These are phyloP conservation scores for Hemisphaericaspora xylofermentans DNA, from an alignment of 1,139 yeast genomes.

Conservation along the genomic window DNA sequence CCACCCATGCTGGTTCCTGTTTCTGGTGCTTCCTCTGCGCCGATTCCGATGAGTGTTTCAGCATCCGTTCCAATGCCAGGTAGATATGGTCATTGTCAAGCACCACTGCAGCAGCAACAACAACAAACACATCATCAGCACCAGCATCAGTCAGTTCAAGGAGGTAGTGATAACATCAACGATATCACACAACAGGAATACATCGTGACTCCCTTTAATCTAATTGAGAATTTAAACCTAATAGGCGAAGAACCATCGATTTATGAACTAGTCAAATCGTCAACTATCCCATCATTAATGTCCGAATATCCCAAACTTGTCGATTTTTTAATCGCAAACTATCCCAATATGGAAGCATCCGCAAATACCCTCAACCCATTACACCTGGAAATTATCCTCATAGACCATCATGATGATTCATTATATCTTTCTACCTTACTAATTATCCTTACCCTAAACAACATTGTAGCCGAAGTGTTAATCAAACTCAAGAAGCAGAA, in stretches of 20 bases:
- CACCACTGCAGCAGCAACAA: not conserved
- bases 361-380: slow-evolving; percentile 6
- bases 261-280: slow-evolving; percentile 23
- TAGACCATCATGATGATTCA: slow-evolving; percentile 32
- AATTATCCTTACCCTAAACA: slow-evolving; percentile 28
- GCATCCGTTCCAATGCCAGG: not conserved
- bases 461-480: slow-evolving; percentile 33
- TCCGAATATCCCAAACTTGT: slow-evolving; percentile 24
- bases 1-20: not conserved
- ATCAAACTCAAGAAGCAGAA: slow-evolving; percentile 30
- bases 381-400: slow-evolving; percentile 21
- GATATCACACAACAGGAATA: slow-evolving; percentile 9
- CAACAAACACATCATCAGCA: not conserved
- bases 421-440: slow-evolving; percentile 30
- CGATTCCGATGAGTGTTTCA: not conserved
- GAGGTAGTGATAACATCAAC: slow-evolving; percentile 6
- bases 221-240: slow-evolving; percentile 23
- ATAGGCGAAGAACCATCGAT: slow-evolving; percentile 25
- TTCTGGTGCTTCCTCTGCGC: not conserved
- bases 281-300: slow-evolving; percentile 31
- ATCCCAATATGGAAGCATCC: slow-evolving; percentile 14
- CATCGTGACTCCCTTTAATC: slow-evolving; percentile 19
- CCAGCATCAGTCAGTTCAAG: not conserved
- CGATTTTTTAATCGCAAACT: slow-evolving; percentile 25
- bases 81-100: not conserved